Conservation (phyloP, 257 asterid genomes). For the Ligustrum vulgare region DNA sequence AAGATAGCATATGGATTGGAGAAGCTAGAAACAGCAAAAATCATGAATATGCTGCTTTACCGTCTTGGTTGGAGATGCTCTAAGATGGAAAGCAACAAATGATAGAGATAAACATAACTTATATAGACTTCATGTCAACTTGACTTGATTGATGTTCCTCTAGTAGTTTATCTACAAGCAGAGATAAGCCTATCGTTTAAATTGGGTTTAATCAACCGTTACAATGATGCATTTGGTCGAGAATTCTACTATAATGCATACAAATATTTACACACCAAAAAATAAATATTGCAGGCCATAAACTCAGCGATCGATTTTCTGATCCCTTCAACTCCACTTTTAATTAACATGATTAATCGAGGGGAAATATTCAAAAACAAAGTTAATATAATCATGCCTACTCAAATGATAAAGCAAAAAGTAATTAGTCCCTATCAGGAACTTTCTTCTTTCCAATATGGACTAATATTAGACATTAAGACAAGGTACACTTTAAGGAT, state of each 20-base stretch:
- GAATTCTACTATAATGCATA: too few relatives aligned
- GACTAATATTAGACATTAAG: neutral
- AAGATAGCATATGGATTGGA: too few relatives aligned
- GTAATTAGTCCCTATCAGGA: neutral
- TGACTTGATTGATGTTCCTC: neutral
- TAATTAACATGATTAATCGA: neutral
- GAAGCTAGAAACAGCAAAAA: too few relatives aligned
- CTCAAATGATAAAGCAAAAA: neutral
- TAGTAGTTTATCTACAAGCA: neutral
- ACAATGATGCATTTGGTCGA: neutral
- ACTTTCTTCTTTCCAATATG: neutral
- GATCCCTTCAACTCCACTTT: neutral
- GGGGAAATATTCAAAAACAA: neutral
- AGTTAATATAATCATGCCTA: neutral
- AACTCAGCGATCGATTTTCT: neutral
- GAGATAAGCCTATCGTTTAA: neutral
- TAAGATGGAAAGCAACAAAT: too few relatives aligned
- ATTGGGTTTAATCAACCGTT: neutral
- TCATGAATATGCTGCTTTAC: too few relatives aligned
- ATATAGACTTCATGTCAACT: neutral
- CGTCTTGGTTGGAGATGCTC: too few relatives aligned
- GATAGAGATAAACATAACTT: too few relatives aligned
- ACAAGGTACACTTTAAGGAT: neutral
- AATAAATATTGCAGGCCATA: neutral
- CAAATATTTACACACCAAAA: neutral